Evolutionary conservation across 2,329 filamentous ascomycete species (phyloP).

Genomic region (Claviceps sp.): DNA sequence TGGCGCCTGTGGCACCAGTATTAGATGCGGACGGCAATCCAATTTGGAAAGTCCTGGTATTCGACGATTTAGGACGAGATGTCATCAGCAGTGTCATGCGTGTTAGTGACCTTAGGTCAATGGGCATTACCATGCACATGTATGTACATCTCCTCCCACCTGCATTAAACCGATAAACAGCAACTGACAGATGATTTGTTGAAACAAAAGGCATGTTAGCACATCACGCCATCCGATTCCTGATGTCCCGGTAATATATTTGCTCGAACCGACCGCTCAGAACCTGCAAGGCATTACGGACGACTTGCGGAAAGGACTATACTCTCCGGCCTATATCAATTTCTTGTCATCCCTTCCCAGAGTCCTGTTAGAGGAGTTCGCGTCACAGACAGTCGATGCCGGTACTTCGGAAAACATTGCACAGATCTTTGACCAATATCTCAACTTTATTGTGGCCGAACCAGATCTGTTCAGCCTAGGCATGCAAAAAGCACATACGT

Average conservation of each 20-base stretch:
- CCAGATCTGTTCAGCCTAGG: slow-evolving; percentile 91
- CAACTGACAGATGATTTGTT: neutral
- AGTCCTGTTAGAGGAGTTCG: slow-evolving; percentile 87
- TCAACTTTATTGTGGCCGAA: slow-evolving; percentile 94
- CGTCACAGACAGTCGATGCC: slow-evolving; percentile 68
- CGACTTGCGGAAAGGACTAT: slow-evolving; percentile 77
- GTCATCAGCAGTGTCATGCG: slow-evolving; percentile 92
- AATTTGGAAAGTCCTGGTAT: slow-evolving; percentile 95
- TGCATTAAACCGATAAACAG: neutral
- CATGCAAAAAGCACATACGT: slow-evolving; percentile 79
- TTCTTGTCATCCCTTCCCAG: slow-evolving; percentile 89
- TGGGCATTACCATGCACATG: slow-evolving; percentile 97
- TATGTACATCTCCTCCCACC: slow-evolving; percentile 26
- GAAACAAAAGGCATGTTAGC: slow-evolving; percentile 53
- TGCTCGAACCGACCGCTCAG: slow-evolving; percentile 74
- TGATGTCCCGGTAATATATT: slow-evolving; percentile 89
- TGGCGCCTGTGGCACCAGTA: slow-evolving; percentile 62
- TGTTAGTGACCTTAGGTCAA: slow-evolving; percentile 81
- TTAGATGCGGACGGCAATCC: slow-evolving; percentile 79
- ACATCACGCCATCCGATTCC: slow-evolving; percentile 78
- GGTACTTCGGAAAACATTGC: slow-evolving; percentile 82
- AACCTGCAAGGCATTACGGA: slow-evolving; percentile 74
- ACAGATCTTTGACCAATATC: slow-evolving; percentile 89
- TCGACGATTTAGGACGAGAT: slow-evolving; percentile 82
- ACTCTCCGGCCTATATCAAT: slow-evolving; percentile 91